A percentile compares a stretch with the other conserved stretches of the same genome.
Conservation (phyloP, 306 rosid genomes). For the Dryas drummondii region DNA sequence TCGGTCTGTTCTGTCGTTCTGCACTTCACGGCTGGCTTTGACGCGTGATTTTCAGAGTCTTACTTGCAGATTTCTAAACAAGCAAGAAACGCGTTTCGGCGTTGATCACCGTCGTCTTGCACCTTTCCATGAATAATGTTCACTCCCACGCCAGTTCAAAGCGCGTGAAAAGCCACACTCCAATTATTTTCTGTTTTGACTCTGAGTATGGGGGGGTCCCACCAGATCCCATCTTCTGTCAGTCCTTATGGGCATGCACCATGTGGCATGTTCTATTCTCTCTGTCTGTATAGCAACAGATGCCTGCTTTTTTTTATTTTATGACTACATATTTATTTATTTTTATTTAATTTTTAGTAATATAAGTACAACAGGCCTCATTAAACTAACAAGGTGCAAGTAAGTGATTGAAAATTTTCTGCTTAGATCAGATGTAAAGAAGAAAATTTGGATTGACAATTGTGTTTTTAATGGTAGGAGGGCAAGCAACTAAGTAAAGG, state of each 20-base stretch:
- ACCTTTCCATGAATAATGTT: neutral
- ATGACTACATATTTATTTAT: neutral
- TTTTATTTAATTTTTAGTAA: neutral
- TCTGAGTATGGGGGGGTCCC: neutral
- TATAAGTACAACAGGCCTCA: neutral
- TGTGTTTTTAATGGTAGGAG: neutral
- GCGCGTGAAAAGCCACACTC: conserved; percentile 13
- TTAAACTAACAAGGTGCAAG: neutral
- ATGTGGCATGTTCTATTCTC: conserved; percentile 23
- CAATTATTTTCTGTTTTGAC: neutral
- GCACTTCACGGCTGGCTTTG: neutral
- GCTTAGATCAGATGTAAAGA: neutral
- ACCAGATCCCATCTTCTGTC: conserved; percentile 19
- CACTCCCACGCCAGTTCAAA: neutral
- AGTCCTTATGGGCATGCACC: conserved; percentile 11
- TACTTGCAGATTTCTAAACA: neutral
- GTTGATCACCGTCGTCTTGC: no score
- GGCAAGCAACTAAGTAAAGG: no score
- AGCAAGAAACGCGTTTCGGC: no score
- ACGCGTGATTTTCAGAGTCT: neutral
- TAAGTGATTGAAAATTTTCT: neutral
- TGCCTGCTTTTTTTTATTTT: neutral
- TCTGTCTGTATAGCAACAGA: conserved; percentile 5
- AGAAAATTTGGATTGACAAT: neutral
- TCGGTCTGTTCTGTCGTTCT: neutral